phyloP scores from a whole-genome alignment of 2,329 filamentous ascomycete species.

The Chrysoporthe deuterocubensis region DNA sequence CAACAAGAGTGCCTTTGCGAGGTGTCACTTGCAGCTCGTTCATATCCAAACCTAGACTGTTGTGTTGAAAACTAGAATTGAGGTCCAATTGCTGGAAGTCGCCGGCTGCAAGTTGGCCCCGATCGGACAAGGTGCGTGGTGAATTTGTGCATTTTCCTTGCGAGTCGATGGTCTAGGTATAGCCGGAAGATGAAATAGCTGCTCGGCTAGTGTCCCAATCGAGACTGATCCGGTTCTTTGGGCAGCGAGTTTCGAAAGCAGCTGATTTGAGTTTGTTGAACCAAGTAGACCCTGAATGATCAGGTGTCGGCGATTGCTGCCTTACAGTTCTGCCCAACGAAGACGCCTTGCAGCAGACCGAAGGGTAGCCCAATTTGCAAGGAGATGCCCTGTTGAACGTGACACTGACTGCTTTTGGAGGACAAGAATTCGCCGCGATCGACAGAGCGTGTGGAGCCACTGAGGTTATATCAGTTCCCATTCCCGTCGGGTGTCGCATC shows the following conservation, averaged over 20 bases:
- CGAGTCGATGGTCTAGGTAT: neutral
- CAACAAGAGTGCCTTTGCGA: neutral
- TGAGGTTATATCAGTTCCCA: neutral
- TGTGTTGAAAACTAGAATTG: neutral
- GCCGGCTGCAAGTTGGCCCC: neutral
- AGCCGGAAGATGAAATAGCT: neutral
- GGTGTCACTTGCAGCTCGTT: constrained; percentile 8
- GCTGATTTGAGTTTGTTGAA: neutral
- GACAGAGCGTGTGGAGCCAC: neutral
- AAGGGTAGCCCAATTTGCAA: constrained; percentile 22
- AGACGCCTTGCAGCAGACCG: neutral
- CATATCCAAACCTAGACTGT: neutral
- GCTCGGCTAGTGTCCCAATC: neutral
- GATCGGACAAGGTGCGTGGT: neutral
- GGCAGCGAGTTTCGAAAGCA: neutral
- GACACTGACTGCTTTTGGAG: neutral
- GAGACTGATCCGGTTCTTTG: neutral
- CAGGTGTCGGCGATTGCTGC: constrained; percentile 10
- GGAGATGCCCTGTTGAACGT: constrained; percentile 15
- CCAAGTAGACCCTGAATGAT: neutral
- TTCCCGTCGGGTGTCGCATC: neutral
- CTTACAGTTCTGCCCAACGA: constrained; percentile 21
- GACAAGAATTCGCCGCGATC: neutral
- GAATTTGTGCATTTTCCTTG: neutral
- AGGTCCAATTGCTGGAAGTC: neutral